These are phyloP conservation scores for Cetraspora pellucida DNA, from an alignment of 192 early-diverging fungal species.

Conservation along the genomic window DNA sequence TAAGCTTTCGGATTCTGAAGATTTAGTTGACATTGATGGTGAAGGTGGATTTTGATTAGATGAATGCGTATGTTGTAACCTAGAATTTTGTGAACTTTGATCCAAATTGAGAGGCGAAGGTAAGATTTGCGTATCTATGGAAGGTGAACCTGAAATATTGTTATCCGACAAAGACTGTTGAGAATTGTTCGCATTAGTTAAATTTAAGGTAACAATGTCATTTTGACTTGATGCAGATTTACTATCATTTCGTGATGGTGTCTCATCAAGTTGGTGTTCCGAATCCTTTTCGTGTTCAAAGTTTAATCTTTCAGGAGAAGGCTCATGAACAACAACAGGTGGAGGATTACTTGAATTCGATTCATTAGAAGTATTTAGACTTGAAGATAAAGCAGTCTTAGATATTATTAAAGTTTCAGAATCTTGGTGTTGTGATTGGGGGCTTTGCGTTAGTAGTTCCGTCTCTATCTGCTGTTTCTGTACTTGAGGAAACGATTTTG, in stretches of 20 bases:
- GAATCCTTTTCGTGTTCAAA: neutral
- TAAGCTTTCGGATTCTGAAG: neutral
- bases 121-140: neutral
- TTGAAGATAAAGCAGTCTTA: neutral
- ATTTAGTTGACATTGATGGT: conserved; percentile 25
- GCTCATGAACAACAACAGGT: neutral
- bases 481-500: too few relatives aligned
- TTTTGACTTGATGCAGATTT: neutral
- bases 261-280: neutral
- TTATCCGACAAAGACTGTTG: too few relatives aligned
- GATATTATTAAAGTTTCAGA: neutral
- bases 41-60: conserved; percentile 1
- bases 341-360: neutral
- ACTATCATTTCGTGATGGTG: neutral
- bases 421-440: too few relatives aligned
- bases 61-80: neutral
- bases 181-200: too few relatives aligned
- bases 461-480: too few relatives aligned
- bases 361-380: neutral
- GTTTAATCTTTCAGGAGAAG: neutral
- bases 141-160: neutral
- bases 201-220: neutral
- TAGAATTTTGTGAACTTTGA: conserved; percentile 14
- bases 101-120: neutral
- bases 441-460: too few relatives aligned